Evolutionary conservation across 2,329 filamentous ascomycete species (phyloP).

Genomic region (Orbilia quercus): DNA sequence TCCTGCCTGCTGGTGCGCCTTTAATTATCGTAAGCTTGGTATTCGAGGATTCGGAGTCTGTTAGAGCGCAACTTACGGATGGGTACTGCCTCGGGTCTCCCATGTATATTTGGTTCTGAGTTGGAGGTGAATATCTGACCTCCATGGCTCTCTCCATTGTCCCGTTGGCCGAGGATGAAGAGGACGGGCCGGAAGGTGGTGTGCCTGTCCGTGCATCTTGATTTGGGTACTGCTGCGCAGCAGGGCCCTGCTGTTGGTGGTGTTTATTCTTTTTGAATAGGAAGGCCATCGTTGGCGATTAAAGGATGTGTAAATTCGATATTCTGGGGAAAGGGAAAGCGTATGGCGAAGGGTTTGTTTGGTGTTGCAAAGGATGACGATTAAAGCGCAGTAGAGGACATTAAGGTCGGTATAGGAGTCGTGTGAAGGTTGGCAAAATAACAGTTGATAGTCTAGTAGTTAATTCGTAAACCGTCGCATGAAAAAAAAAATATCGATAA

Average conservation of each 20-base stretch:
- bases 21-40: not conserved
- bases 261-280: constrained; percentile 56
- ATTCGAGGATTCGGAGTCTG: not conserved
- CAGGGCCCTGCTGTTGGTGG: constrained; percentile 37
- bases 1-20: constrained; percentile 4
- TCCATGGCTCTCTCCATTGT: constrained; percentile 41
- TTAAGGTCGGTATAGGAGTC: constrained; percentile 14
- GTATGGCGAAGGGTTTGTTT: too few species aligned
- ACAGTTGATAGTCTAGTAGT: constrained; percentile 8
- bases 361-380: constrained; percentile 19
- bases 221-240: constrained; percentile 31
- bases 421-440: constrained; percentile 1
- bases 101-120: constrained; percentile 45
- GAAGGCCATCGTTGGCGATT: constrained; percentile 42
- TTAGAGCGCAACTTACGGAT: constrained; percentile 24
- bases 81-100: constrained; percentile 50
- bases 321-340: constrained; percentile 6
- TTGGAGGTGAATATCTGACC: constrained; percentile 42
- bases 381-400: constrained; percentile 18
- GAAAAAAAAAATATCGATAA: constrained; percentile 27
- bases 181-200: constrained; percentile 48
- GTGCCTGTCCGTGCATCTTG: constrained; percentile 49
- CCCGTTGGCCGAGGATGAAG: constrained; percentile 47
- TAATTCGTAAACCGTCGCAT: constrained; percentile 35
- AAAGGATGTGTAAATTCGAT: constrained; percentile 8